Base-by-base conservation (phyloP, 2,329 filamentous ascomycete genomes). In the Taxawa tesnikishii region DNA sequence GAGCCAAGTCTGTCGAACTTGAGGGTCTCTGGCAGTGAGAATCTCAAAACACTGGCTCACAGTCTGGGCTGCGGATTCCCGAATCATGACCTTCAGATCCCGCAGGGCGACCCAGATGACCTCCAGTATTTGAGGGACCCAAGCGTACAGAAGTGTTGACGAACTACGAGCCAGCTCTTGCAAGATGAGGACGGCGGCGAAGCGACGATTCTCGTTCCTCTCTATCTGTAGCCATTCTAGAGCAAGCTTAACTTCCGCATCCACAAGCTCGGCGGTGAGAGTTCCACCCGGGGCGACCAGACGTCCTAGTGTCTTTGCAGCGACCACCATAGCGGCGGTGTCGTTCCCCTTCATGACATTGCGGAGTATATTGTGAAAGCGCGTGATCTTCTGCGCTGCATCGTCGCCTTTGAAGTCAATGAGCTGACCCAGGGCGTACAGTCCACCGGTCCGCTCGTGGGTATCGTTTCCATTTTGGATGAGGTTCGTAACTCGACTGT, bases 351-450 rank as follows among this genome's bases (percentile, higher is more conserved):
- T 75, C 45, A 98, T 68, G 24, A 94, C 80, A 29, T 75, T 81
- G 45, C 87, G 82, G 38, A 98, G 73, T 49, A 88, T 92, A 42
- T 84, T 84, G 28, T 84, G 84, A 52, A 96, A 98, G 34, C 90
- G 77, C 17, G 88, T 93, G 37, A 90, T 94, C 59, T 96, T 96
- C 48, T 84, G 76, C 21, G 83, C 84, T 15, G 83, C 75, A 60
- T 98, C 92, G 46, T 94, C 83, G 37, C 87, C 88, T 47, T 94
- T 88, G 54, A 96, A 94, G 55, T 94, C 87, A 56, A 96, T 88
- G 33, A 98, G 74, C 36, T 80, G 79, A 55, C 94, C 88, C 39
- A 98, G 73, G 38, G 88, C 88, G 47, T 90, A 79, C 40, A 98
- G 80, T 32, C 90, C 92, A 40, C 87, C 90, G 35, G 94, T 75